phyloP scores from a whole-genome alignment of 345 rosid species.

The Brassica carinata region DNA sequence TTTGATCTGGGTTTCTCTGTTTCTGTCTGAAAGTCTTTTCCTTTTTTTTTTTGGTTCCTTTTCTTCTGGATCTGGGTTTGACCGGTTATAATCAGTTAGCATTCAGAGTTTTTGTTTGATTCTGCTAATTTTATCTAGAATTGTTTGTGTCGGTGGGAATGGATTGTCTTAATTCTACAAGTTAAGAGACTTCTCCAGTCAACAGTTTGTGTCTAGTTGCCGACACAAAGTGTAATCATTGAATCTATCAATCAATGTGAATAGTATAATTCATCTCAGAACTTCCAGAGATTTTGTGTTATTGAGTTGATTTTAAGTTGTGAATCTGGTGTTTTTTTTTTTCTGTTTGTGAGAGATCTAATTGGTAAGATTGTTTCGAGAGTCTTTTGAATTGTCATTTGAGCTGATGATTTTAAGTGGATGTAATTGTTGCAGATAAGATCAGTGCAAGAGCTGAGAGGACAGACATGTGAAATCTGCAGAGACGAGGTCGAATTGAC shows the following conservation, averaged over 20 bases:
- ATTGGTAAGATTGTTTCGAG: background rate
- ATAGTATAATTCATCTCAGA: background rate
- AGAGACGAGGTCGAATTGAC: constrained; percentile 89
- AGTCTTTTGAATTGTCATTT: background rate
- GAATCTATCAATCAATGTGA: constrained; percentile 14
- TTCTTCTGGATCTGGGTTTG: constrained; percentile 47
- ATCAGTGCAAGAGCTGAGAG: constrained; percentile 91
- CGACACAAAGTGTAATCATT: constrained; percentile 7
- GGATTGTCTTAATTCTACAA: background rate
- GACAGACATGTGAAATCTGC: constrained; percentile 93
- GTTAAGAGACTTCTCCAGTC: constrained; percentile 1
- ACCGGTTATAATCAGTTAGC: background rate
- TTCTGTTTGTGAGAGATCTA: background rate
- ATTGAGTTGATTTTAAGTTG: too few species aligned
- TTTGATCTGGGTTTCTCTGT: constrained; percentile 30
- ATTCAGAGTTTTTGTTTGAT: constrained; percentile 21
- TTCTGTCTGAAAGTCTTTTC: constrained; percentile 20
- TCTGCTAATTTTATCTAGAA: background rate
- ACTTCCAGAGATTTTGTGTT: background rate
- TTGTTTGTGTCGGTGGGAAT: constrained; percentile 34
- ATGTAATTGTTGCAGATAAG: constrained; percentile 60
- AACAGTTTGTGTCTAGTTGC: background rate
- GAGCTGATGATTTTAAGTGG: constrained; percentile 12
- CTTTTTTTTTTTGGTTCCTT: constrained; percentile 9
- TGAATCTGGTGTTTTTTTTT: background rate